Evolutionary conservation across 208 protist species (phyloP).

Genomic region (Trypanosoma brucei): DNA sequence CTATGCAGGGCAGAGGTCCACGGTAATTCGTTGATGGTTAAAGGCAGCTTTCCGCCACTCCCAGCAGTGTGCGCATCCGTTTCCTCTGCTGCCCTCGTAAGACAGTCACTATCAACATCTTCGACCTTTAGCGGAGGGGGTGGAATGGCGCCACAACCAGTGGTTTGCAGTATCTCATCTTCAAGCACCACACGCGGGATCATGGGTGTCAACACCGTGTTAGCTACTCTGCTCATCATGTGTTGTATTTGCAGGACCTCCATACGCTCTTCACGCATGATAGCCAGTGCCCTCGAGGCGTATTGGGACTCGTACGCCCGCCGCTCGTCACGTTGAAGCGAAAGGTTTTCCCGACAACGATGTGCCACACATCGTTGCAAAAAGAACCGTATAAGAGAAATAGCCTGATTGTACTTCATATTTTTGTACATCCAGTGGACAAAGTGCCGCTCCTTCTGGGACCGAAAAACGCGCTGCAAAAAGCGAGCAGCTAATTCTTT

Average conservation of each 20-base stretch:
- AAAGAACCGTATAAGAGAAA: constrained; percentile 44
- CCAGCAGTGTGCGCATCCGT: not conserved
- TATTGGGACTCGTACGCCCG: constrained; percentile 41
- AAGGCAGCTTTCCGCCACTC: not conserved
- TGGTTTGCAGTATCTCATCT: constrained; percentile 5
- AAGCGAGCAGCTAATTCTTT: constrained; percentile 47
- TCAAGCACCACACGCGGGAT: constrained; percentile 9
- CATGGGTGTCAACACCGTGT: constrained; percentile 7
- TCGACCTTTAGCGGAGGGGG: too few relatives aligned
- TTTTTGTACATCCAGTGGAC: constrained; percentile 50
- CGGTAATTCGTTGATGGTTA: not conserved
- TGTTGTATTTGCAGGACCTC: constrained; percentile 39
- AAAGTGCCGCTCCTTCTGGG: constrained; percentile 43
- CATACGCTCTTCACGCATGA: constrained; percentile 54
- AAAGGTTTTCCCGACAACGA: constrained; percentile 16
- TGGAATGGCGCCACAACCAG: not conserved
- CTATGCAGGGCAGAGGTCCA: constrained; percentile 14
- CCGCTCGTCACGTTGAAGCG: constrained; percentile 57
- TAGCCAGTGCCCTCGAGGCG: constrained; percentile 25
- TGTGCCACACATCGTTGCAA: constrained; percentile 30
- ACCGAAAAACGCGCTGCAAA: constrained; percentile 68
- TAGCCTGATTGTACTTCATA: constrained; percentile 43
- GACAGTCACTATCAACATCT: too few relatives aligned
- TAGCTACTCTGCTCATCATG: constrained; percentile 14
- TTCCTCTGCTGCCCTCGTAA: too few relatives aligned